Conservation (phyloP, 192 early-diverging fungal species). For the Backusella tarrabulga region DNA sequence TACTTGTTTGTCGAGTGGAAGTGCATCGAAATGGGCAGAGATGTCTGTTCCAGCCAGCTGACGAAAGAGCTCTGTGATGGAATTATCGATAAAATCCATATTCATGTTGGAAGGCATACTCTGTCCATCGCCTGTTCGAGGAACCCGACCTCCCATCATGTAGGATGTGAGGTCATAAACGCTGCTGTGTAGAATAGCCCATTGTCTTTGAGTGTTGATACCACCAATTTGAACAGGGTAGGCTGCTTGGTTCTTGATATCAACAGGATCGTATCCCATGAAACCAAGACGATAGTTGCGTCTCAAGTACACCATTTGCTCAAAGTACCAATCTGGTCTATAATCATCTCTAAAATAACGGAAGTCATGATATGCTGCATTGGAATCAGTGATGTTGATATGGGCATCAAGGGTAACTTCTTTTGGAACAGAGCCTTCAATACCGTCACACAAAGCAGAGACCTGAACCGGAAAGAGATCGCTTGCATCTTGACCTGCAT, state of each 20-base stretch:
- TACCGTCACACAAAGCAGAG: constrained; percentile 45
- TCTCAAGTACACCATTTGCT: constrained; percentile 62
- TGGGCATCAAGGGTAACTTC: constrained; percentile 43
- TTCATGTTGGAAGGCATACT: constrained; percentile 41
- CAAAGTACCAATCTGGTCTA: constrained; percentile 68
- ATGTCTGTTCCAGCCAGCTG: constrained; percentile 65
- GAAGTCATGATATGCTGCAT: constrained; percentile 66
- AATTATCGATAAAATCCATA: constrained; percentile 57
- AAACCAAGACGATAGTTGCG: constrained; percentile 67
- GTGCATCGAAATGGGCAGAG: constrained; percentile 56
- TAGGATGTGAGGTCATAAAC: constrained; percentile 75
- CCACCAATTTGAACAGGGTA: constrained; percentile 33
- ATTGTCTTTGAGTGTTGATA: constrained; percentile 27
- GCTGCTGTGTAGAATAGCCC: constrained; percentile 64
- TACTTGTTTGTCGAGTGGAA: constrained; percentile 46
- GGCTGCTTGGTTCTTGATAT: constrained; percentile 53
- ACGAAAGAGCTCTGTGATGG: constrained; percentile 61
- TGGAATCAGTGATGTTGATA: constrained; percentile 52
- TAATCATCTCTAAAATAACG: constrained; percentile 62
- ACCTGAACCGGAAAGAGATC: constrained; percentile 62
- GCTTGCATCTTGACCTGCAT: constrained; percentile 63
- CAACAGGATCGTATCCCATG: constrained; percentile 61
- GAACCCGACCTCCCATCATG: constrained; percentile 48
- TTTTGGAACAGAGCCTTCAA: constrained; percentile 51
- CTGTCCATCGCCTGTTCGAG: constrained; percentile 44